Percentiles rank a stretch among this genome's conserved stretches.
phyloP scores from a whole-genome alignment of 2,329 filamentous ascomycete species.

The Bipolaris oryzae region DNA sequence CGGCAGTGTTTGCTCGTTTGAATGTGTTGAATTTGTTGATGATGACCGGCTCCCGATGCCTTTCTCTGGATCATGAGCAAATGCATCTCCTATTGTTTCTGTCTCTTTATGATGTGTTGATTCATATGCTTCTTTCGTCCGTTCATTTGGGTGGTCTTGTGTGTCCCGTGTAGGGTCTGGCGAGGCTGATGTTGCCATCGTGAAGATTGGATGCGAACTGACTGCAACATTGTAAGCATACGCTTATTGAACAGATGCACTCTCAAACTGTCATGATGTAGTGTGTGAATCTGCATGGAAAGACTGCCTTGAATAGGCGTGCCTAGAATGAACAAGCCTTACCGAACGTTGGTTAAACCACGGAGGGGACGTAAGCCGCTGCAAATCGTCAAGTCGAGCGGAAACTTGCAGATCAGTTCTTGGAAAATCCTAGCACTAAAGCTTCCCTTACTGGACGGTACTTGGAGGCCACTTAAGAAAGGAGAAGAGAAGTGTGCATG shows the following conservation, averaged over 20 bases:
- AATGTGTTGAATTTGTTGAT: conserved; percentile 30
- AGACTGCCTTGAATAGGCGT: background rate
- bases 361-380: background rate
- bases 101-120: conserved; percentile 37
- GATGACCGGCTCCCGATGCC: conserved; percentile 20
- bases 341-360: conserved; percentile 3
- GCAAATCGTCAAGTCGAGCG: background rate
- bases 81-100: conserved; percentile 13
- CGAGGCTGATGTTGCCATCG: conserved; percentile 34
- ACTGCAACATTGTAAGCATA: conserved; percentile 13
- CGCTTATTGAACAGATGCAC: background rate
- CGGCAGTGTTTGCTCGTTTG: conserved; percentile 33
- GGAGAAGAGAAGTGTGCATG: background rate
- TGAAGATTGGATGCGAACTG: conserved; percentile 5
- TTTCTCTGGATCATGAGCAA: conserved; percentile 37
- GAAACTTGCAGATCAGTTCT: background rate
- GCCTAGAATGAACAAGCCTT: conserved; percentile 7
- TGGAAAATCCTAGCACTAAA: background rate
- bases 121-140: conserved; percentile 30
- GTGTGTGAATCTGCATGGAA: background rate
- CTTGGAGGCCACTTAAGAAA: background rate
- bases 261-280: background rate
- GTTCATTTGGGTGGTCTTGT: conserved; percentile 27
- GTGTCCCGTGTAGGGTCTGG: conserved; percentile 26
- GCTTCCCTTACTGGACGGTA: background rate